Conservation (phyloP, 352 stramenopile species). For the Phytophthora colocasiae region DNA sequence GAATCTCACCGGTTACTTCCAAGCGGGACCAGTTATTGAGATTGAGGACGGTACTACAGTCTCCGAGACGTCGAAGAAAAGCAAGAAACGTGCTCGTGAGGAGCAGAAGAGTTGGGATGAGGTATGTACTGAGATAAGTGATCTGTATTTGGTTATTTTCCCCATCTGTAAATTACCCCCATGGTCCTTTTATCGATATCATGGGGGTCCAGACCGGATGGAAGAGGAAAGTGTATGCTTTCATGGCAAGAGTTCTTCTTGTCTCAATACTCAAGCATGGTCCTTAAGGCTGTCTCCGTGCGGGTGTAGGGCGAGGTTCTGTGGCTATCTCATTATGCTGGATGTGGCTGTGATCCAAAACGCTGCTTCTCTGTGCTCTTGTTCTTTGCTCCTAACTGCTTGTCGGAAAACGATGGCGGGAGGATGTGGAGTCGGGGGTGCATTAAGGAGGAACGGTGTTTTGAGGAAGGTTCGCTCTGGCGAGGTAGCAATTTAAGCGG, state of each 20-base stretch:
- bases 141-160: slow-evolving; percentile 15
- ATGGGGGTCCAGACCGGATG: slow-evolving; percentile 84
- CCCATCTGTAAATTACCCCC: slow-evolving; percentile 80
- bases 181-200: slow-evolving; percentile 53
- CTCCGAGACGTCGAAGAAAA: slow-evolving; percentile 39
- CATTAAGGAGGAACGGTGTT: slow-evolving; percentile 5
- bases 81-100: slow-evolving; percentile 75
- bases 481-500: slow-evolving; percentile 39
- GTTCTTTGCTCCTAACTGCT: slow-evolving; percentile 34
- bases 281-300: slow-evolving; percentile 93
- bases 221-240: slow-evolving; percentile 84
- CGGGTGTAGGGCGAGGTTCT: slow-evolving; percentile 54
- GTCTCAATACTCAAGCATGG: slow-evolving; percentile 79
- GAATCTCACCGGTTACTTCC: slow-evolving; percentile 86
- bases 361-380: slow-evolving; percentile 17
- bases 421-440: slow-evolving; percentile 12
- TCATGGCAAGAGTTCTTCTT: slow-evolving; percentile 82
- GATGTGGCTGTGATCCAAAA: slow-evolving; percentile 37
- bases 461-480: slow-evolving; percentile 39
- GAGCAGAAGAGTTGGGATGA: slow-evolving; percentile 63
- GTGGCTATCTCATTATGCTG: slow-evolving; percentile 39
- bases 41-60: slow-evolving; percentile 34
- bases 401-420: slow-evolving; percentile 41
- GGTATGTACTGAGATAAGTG: slow-evolving; percentile 43
- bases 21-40: slow-evolving; percentile 61